Evolutionary conservation across 2,329 filamentous ascomycete species (phyloP).

Genomic region (Microdochium bolleyi): DNA sequence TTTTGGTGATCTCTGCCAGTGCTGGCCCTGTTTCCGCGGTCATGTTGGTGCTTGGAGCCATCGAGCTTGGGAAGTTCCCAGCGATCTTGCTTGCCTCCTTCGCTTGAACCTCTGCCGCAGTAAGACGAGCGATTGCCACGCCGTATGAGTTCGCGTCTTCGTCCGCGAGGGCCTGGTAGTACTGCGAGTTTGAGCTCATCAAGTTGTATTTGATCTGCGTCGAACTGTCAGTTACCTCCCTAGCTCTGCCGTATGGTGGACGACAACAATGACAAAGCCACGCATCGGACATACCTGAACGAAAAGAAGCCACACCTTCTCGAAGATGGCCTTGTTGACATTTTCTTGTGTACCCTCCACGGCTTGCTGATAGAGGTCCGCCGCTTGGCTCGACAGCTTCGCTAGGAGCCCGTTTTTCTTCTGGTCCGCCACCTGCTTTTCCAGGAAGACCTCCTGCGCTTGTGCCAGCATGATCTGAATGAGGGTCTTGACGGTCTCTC

Average conservation of each 20-base stretch:
- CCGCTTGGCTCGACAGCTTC: constrained; percentile 86
- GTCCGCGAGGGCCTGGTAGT: constrained; percentile 87
- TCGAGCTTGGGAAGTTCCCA: constrained; percentile 70
- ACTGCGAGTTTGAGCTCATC: constrained; percentile 80
- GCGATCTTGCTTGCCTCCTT: constrained; percentile 73
- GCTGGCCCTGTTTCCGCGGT: constrained; percentile 67
- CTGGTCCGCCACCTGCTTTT: constrained; percentile 87
- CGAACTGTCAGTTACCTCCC: constrained; percentile 8
- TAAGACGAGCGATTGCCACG: constrained; percentile 72
- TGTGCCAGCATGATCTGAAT: constrained; percentile 92
- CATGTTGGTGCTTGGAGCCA: constrained; percentile 76
- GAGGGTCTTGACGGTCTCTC: constrained; percentile 91
- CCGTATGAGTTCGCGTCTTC: constrained; percentile 85
- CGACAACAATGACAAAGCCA: background rate
- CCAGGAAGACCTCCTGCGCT: constrained; percentile 93
- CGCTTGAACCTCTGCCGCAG: constrained; percentile 69
- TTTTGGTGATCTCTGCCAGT: constrained; percentile 74
- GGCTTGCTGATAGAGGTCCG: constrained; percentile 79
- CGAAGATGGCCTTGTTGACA: constrained; percentile 82
- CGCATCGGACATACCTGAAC: constrained; percentile 53
- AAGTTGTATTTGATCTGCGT: constrained; percentile 67
- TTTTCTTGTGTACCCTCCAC: constrained; percentile 89
- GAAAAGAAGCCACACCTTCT: constrained; percentile 85
- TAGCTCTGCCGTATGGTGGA: too few relatives aligned
- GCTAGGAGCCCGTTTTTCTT: constrained; percentile 91